These are phyloP conservation scores for Neoarthrinium moseri DNA, from an alignment of 2,329 filamentous ascomycete genomes.

Conservation along the genomic window DNA sequence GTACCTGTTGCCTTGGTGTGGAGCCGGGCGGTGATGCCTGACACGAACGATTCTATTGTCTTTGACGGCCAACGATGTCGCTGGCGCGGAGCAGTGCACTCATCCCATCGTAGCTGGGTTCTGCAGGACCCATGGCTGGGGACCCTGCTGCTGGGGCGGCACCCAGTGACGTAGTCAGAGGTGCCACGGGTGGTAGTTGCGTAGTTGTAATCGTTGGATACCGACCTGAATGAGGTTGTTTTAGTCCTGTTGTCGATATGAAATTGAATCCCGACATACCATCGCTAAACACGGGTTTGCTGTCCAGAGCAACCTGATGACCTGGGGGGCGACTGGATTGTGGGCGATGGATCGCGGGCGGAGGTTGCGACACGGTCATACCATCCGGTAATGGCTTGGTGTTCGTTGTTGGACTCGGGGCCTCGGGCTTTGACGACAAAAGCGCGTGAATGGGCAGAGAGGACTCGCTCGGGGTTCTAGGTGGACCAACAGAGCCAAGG, in stretches of 20 bases:
- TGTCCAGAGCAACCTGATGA: neutral
- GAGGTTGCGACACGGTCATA: neutral
- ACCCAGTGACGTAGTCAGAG: neutral
- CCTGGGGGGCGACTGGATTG: conserved; percentile 8
- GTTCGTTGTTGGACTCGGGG: conserved; percentile 12
- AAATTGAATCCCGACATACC: neutral
- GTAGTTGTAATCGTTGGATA: neutral
- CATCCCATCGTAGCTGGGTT: conserved; percentile 52
- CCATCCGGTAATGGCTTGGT: conserved; percentile 7
- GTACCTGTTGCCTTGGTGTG: too few species aligned
- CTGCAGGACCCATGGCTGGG: conserved; percentile 8
- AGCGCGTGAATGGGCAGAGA: conserved; percentile 55
- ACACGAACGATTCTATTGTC: neutral
- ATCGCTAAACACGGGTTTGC: neutral
- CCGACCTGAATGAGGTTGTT: neutral
- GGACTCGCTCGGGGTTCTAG: conserved; percentile 48
- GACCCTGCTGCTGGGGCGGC: neutral
- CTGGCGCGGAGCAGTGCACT: conserved; percentile 57
- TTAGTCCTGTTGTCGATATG: conserved; percentile 1
- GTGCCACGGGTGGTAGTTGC: neutral
- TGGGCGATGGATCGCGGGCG: conserved; percentile 1
- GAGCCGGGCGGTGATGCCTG: too few species aligned
- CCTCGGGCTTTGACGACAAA: conserved; percentile 39
- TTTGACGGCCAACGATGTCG: conserved; percentile 53
- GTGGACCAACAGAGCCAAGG: conserved; percentile 35